These are phyloP conservation scores for Globisporangium megalacanthum DNA, from an alignment of 352 stramenopile genomes.

Conservation along the genomic window DNA sequence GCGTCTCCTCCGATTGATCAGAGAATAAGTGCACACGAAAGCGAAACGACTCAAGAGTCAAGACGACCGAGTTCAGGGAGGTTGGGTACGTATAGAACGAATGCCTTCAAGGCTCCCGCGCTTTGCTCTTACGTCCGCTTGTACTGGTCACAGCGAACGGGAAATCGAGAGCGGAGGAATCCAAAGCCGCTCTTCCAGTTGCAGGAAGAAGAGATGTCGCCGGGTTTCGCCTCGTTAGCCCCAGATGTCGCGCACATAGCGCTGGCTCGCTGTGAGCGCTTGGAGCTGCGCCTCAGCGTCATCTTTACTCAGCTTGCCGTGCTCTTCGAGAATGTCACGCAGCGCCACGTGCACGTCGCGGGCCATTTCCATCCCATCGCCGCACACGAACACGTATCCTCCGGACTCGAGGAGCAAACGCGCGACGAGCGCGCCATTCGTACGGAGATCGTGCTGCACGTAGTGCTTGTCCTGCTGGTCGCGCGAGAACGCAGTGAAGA, in stretches of 20 bases:
- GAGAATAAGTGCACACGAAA: too few species aligned
- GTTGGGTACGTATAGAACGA: too few species aligned
- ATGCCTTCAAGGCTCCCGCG: too few species aligned
- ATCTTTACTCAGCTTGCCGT: conserved; percentile 45
- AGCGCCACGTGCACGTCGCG: conserved; percentile 92
- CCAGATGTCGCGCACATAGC: conserved; percentile 90
- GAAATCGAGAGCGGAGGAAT: too few species aligned
- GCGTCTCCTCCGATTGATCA: too few species aligned
- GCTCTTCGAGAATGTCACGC: conserved; percentile 63
- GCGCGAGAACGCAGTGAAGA: conserved; percentile 91
- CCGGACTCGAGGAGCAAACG: conserved; percentile 71
- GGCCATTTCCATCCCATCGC: conserved; percentile 94
- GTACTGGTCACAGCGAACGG: too few species aligned
- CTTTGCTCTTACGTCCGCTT: too few species aligned
- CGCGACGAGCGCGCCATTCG: conserved; percentile 54
- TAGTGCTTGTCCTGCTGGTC: conserved; percentile 91
- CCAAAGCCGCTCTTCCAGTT: too few species aligned
- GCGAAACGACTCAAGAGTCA: too few species aligned
- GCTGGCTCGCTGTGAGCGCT: conserved; percentile 53
- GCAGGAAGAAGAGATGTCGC: conserved; percentile 4
- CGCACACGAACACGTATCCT: conserved; percentile 93
- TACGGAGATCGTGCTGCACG: conserved; percentile 85
- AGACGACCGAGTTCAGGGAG: too few species aligned
- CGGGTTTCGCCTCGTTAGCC: conserved; percentile 16
- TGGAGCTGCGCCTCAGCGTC: conserved; percentile 57